Conservation (phyloP, 257 asterid species). For the Solanum etuberosum region DNA sequence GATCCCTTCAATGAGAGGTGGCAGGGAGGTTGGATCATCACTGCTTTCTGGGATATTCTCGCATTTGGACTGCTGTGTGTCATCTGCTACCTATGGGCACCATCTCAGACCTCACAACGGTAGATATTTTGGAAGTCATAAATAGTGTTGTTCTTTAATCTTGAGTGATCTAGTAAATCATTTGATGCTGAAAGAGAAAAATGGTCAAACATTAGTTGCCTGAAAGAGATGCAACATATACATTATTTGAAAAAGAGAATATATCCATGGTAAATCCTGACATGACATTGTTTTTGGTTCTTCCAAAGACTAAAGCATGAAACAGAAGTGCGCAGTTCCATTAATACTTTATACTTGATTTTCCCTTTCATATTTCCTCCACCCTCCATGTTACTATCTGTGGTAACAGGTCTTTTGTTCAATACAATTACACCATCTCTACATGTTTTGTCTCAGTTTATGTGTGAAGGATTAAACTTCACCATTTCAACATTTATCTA, state of each 20-base stretch:
- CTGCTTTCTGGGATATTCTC: slow-evolving; percentile 96
- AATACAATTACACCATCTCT: neutral
- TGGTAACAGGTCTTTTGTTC: neutral
- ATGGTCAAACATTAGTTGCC: neutral
- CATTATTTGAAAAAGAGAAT: neutral
- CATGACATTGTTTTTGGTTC: neutral
- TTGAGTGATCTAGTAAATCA: neutral
- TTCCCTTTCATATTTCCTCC: neutral
- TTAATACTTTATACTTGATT: neutral
- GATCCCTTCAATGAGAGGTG: slow-evolving; percentile 98
- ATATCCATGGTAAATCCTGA: neutral
- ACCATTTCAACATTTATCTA: neutral
- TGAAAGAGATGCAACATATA: neutral
- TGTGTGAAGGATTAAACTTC: neutral
- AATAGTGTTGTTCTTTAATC: neutral
- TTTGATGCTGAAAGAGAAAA: neutral
- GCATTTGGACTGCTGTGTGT: slow-evolving; percentile 70
- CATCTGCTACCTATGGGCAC: slow-evolving; percentile 95
- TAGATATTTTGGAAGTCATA: slow-evolving; percentile 9
- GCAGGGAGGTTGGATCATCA: slow-evolving; percentile 93
- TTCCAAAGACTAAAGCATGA: neutral
- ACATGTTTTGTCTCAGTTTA: neutral
- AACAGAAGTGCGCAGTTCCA: neutral
- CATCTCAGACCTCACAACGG: slow-evolving; percentile 95
- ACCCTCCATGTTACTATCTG: neutral